Conservation (phyloP, 208 protist species). For the Wallacemonas sp. region DNA sequence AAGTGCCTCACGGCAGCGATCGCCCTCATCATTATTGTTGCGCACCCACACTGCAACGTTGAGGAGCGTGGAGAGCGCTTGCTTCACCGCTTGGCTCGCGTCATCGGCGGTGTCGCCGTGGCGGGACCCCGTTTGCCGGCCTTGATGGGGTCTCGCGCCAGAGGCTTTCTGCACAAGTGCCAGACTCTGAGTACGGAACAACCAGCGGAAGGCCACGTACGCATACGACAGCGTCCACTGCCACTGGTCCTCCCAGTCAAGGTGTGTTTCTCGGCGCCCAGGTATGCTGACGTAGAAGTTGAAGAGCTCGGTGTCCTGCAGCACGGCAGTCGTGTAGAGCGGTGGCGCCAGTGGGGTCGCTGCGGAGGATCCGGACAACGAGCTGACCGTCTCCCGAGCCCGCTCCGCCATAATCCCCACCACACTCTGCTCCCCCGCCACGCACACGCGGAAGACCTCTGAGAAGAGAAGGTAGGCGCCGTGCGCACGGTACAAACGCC, state of each 20-base stretch:
- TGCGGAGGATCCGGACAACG: conserved; percentile 21
- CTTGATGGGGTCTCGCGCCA: not conserved
- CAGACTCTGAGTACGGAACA: conserved; percentile 21
- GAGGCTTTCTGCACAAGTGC: not conserved
- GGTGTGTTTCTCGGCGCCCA: conserved; percentile 28
- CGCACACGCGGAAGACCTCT: conserved; percentile 21
- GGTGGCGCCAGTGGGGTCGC: not conserved
- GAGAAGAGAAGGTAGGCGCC: conserved; percentile 29
- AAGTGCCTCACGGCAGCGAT: conserved; percentile 50
- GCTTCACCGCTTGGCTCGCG: conserved; percentile 12
- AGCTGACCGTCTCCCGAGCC: conserved; percentile 15
- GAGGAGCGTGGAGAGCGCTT: conserved; percentile 34
- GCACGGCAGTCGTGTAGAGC: conserved; percentile 19
- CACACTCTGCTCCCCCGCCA: conserved; percentile 16
- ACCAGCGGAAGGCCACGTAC: conserved; percentile 22
- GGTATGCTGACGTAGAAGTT: conserved; percentile 44
- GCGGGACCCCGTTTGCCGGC: not conserved
- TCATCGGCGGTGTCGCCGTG: not conserved
- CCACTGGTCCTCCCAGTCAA: conserved; percentile 35
- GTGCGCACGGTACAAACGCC: conserved; percentile 27
- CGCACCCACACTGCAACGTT: conserved; percentile 75
- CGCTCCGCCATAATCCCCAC: conserved; percentile 1
- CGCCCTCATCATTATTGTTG: conserved; percentile 72
- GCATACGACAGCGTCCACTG: conserved; percentile 26
- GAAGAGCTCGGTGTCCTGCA: conserved; percentile 41